These are phyloP conservation scores for Fusarium camptoceras DNA, from an alignment of 2,329 filamentous ascomycete genomes.

Conservation along the genomic window DNA sequence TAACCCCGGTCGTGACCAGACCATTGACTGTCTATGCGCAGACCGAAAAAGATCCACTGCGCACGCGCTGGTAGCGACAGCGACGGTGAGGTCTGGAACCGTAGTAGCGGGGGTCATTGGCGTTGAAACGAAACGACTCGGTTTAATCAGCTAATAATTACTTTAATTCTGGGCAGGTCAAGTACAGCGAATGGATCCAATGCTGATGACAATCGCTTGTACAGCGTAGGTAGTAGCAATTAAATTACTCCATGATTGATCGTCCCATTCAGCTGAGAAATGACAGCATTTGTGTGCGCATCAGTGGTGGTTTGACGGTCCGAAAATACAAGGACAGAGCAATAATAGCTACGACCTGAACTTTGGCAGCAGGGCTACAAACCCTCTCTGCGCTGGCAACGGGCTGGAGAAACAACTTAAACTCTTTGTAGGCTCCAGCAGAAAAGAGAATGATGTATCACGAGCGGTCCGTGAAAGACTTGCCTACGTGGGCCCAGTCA, in stretches of 20 bases:
- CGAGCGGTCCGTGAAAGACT: not conserved
- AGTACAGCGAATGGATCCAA: not conserved
- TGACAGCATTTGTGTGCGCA: not conserved
- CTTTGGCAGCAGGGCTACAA: not conserved
- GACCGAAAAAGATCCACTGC: slow-evolving; percentile 24
- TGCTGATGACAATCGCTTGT: not conserved
- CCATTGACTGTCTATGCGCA: slow-evolving; percentile 29
- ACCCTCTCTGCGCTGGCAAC: not conserved
- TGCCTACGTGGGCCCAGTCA: not conserved
- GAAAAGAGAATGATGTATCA: not conserved
- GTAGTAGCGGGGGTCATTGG: slow-evolving; percentile 11
- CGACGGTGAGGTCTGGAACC: slow-evolving; percentile 42
- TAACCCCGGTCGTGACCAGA: slow-evolving; percentile 36
- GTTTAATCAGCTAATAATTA: slow-evolving; percentile 6
- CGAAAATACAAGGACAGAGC: not conserved
- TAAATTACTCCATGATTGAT: not conserved
- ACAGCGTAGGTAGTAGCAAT: not conserved
- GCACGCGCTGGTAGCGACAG: slow-evolving; percentile 37
- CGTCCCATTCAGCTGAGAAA: not conserved
- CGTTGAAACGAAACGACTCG: slow-evolving; percentile 24
- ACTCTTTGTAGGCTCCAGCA: not conserved
- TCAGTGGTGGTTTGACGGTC: not conserved
- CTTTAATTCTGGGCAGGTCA: not conserved
- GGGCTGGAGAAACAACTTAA: not conserved
- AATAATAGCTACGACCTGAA: not conserved